Evolutionary conservation across 495 filamentous ascomycete species (phyloP).

Genomic region (Xylaria grammica): DNA sequence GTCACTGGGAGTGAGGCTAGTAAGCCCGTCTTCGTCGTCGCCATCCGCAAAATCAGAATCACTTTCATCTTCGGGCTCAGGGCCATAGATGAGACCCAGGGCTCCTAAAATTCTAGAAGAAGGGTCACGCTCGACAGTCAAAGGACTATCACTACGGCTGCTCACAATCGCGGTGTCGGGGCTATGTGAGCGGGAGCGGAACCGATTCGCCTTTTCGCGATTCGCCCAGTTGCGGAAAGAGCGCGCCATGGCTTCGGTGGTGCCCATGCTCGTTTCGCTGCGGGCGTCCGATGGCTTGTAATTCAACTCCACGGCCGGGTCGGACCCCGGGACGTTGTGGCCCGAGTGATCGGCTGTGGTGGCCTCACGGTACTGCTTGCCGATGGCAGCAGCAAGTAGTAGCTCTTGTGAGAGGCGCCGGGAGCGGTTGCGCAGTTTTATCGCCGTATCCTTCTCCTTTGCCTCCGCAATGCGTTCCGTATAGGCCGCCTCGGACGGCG

Average conservation of each 20-base stretch:
- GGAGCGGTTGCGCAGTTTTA: conserved; percentile 19
- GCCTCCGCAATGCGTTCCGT: not conserved
- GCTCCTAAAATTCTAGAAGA: conserved; percentile 8
- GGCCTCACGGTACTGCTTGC: conserved; percentile 26
- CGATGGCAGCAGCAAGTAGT: conserved; percentile 28
- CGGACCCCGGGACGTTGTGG: conserved; percentile 7
- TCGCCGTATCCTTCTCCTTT: not conserved
- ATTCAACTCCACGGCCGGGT: not conserved
- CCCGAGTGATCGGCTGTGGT: conserved; percentile 22
- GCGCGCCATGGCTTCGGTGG: conserved; percentile 26
- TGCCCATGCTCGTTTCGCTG: conserved; percentile 17
- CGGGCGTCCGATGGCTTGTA: conserved; percentile 21
- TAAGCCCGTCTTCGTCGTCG: not conserved
- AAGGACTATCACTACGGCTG: not conserved
- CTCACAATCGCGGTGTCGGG: not conserved
- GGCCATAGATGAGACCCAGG: not conserved
- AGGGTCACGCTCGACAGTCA: conserved; percentile 7
- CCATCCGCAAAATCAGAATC: not conserved
- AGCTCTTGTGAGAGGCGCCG: conserved; percentile 29
- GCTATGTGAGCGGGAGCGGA: not conserved
- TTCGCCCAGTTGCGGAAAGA: conserved; percentile 26
- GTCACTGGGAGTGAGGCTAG: conserved; percentile 7
- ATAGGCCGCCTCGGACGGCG: conserved; percentile 8
- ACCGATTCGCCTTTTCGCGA: not conserved
- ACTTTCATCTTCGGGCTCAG: not conserved